Percentiles rank a stretch among this genome's conserved stretches.
phyloP scores from a whole-genome alignment of 768 basidiomycete species.

The Lactarius tabidus region DNA sequence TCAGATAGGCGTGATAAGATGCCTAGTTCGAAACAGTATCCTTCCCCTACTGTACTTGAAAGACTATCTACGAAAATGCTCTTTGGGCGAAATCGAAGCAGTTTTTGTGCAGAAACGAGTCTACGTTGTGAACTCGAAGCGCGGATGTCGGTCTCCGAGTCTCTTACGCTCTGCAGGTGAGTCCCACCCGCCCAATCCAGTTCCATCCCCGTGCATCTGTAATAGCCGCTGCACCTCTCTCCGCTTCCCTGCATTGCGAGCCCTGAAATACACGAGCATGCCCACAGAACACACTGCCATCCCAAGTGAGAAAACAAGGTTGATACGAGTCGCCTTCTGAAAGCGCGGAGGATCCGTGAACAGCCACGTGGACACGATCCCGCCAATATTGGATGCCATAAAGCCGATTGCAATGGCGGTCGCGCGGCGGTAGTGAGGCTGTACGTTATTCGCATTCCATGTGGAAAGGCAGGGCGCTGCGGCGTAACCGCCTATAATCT shows the following conservation, averaged over 20 bases:
- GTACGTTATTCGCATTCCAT: constrained; percentile 33
- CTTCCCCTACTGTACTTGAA: too few species aligned
- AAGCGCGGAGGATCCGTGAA: constrained; percentile 10
- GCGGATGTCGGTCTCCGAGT: not conserved
- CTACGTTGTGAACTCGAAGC: not conserved
- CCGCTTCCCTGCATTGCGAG: constrained; percentile 7
- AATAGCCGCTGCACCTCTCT: constrained; percentile 2
- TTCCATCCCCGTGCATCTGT: not conserved
- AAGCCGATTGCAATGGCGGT: constrained; percentile 31
- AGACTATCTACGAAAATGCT: too few species aligned
- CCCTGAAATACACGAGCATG: constrained; percentile 1
- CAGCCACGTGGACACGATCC: constrained; percentile 10
- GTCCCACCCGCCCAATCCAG: not conserved
- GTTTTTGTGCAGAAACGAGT: too few species aligned
- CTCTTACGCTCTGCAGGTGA: not conserved
- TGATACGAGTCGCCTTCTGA: constrained; percentile 12
- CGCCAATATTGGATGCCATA: constrained; percentile 23
- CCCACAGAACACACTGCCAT: not conserved
- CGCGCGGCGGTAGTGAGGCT: constrained; percentile 20
- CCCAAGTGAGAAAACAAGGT: constrained; percentile 14
- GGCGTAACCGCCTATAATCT: constrained; percentile 32
- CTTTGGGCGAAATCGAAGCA: not conserved
- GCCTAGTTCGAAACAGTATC: too few species aligned
- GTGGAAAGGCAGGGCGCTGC: constrained; percentile 28
- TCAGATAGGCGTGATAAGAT: too few species aligned